Percentiles rank a stretch among this genome's conserved stretches.
These are phyloP conservation scores for Oidiodendron maius DNA, from an alignment of 495 filamentous ascomycete species.

Conservation along the genomic window DNA sequence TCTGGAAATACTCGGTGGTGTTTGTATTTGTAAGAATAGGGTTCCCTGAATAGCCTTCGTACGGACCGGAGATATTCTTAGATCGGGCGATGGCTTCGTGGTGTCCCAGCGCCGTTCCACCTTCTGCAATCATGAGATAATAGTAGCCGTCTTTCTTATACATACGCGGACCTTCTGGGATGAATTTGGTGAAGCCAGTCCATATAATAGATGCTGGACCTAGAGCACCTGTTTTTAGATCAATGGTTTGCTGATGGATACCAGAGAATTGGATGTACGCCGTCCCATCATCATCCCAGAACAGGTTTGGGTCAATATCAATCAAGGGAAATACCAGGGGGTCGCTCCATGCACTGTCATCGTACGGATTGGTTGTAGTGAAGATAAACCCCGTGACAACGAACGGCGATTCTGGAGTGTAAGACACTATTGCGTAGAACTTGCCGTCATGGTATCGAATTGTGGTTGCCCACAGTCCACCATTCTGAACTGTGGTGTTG, in stretches of 20 bases:
- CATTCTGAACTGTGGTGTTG: conserved; percentile 14
- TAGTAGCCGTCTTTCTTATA: conserved; percentile 60
- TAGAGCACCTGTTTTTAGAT: conserved; percentile 36
- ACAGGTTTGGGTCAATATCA: conserved; percentile 37
- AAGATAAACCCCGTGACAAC: conserved; percentile 6
- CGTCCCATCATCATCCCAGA: conserved; percentile 46
- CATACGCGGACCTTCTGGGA: conserved; percentile 60
- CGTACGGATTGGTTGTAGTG: conserved; percentile 2
- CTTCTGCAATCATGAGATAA: conserved; percentile 65
- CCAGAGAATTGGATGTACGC: conserved; percentile 33
- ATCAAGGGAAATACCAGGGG: conserved; percentile 11
- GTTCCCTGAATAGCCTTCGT: conserved; percentile 43
- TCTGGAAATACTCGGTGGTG: conserved; percentile 43
- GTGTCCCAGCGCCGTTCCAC: conserved; percentile 54
- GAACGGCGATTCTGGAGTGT: background rate
- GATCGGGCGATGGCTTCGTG: conserved; percentile 46
- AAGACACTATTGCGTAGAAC: conserved; percentile 29
- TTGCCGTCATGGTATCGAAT: conserved; percentile 33
- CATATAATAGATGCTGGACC: conserved; percentile 39
- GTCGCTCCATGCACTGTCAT: conserved; percentile 7
- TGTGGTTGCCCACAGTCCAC: conserved; percentile 39
- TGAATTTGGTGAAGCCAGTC: conserved; percentile 45
- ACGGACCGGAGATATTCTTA: conserved; percentile 46
- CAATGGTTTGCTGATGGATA: conserved; percentile 33
- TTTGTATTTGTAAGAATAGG: conserved; percentile 50